These are phyloP conservation scores for Aspergillus leporis DNA, from an alignment of 495 filamentous ascomycete genomes.

Conservation along the genomic window DNA sequence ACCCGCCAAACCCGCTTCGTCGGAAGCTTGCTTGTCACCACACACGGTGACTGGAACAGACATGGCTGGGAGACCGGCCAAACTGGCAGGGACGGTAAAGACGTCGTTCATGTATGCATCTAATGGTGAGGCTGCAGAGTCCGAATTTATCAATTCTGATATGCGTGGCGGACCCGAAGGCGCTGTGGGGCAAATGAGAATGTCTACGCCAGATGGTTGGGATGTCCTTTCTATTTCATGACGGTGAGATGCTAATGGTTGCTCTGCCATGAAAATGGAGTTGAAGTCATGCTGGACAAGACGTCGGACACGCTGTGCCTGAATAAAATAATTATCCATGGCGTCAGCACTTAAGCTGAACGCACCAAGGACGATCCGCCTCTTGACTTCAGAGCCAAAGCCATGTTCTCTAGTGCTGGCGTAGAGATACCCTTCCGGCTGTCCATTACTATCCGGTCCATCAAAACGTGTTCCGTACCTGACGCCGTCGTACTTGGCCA, in stretches of 20 bases:
- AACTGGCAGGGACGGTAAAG: conserved; percentile 90
- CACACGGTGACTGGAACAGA: conserved; percentile 67
- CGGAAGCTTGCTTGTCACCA: conserved; percentile 25
- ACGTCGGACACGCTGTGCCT: conserved; percentile 84
- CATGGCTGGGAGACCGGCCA: conserved; percentile 88
- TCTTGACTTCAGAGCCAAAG: conserved; percentile 82
- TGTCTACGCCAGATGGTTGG: conserved; percentile 65
- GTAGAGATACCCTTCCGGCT: conserved; percentile 62
- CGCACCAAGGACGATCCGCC: conserved; percentile 84
- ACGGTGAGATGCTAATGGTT: conserved; percentile 57
- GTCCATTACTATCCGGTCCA: conserved; percentile 27
- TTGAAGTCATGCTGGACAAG: conserved; percentile 87
- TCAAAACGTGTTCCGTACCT: conserved; percentile 70
- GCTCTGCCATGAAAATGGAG: conserved; percentile 63
- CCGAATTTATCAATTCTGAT: conserved; percentile 45
- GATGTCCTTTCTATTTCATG: conserved; percentile 38
- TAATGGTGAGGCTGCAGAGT: conserved; percentile 34
- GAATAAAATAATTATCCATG: conserved; percentile 94
- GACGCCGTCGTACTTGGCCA: conserved; percentile 96
- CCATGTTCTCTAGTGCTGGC: conserved; percentile 67
- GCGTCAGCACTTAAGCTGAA: conserved; percentile 89
- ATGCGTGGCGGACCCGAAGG: conserved; percentile 73
- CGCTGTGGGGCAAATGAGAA: conserved; percentile 85
- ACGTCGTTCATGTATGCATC: conserved; percentile 87
- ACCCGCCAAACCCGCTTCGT: conserved; percentile 53